Conservation (phyloP, 108 stramenopile species). For the Asterionellopsis glacialis region DNA sequence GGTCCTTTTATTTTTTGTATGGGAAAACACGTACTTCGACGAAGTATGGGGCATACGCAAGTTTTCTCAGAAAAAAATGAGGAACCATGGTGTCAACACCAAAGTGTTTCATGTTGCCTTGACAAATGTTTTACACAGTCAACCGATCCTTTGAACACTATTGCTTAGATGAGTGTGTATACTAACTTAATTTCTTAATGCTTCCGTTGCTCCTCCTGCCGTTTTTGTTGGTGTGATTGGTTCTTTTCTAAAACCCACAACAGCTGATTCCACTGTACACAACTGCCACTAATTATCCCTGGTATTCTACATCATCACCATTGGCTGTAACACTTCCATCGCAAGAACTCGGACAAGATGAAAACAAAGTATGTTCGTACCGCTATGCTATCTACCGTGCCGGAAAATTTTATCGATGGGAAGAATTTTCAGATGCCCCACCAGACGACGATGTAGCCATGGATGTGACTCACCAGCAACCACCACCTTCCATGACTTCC, state of each 20-base stretch:
- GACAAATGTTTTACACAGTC: no score
- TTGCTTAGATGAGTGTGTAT: no score
- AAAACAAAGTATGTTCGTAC: slow-evolving; percentile 31
- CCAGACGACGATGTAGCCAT: slow-evolving; percentile 17
- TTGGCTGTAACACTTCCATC: slow-evolving; percentile 34
- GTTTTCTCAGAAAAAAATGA: no score
- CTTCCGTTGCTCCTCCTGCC: no score
- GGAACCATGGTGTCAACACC: no score
- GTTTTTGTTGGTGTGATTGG: neutral
- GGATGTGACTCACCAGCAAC: slow-evolving; percentile 9
- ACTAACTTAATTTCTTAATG: no score
- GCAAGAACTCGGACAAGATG: neutral
- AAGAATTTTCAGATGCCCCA: slow-evolving; percentile 40
- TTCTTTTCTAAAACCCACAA: neutral
- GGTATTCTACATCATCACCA: slow-evolving; percentile 62
- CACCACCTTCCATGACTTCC: neutral
- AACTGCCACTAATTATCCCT: slow-evolving; percentile 65
- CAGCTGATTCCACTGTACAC: slow-evolving; percentile 64
- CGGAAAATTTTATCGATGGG: slow-evolving; percentile 68
- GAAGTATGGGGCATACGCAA: no score
- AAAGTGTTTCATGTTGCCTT: no score
- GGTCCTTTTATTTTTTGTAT: no score
- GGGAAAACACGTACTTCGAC: no score
- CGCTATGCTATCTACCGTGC: slow-evolving; percentile 68
- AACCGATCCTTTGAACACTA: no score